phyloP scores from a whole-genome alignment of 768 basidiomycete species.

The Candolleomyces eurysporus region DNA sequence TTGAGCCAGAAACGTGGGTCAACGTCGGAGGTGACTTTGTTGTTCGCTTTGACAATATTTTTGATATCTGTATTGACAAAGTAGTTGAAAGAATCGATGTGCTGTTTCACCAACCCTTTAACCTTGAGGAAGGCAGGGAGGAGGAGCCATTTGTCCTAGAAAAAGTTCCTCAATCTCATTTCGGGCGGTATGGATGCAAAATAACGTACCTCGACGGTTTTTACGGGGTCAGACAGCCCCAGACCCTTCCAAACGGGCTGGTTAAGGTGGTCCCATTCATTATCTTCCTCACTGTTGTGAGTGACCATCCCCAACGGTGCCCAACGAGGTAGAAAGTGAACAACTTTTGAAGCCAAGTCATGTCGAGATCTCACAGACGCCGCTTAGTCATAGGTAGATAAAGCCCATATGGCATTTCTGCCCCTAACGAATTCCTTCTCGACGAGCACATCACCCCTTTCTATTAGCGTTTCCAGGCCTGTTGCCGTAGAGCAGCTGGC shows the following conservation, averaged over 20 bases:
- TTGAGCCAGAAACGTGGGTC: constrained; percentile 97
- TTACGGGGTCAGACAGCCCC: constrained; percentile 85
- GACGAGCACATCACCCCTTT: background rate
- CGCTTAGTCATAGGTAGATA: background rate
- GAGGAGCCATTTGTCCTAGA: constrained; percentile 96
- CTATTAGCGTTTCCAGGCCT: too few relatives aligned
- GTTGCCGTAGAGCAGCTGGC: too few relatives aligned
- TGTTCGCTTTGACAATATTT: constrained; percentile 92
- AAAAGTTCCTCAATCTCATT: constrained; percentile 2
- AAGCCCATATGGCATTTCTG: background rate
- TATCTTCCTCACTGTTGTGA: constrained; percentile 20
- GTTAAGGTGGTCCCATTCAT: constrained; percentile 59
- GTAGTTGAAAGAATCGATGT: constrained; percentile 98
- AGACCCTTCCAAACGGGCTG: constrained; percentile 70
- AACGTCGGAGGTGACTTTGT: constrained; percentile 93
- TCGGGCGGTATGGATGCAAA: background rate
- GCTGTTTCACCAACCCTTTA: constrained; percentile 98
- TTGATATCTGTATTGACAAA: constrained; percentile 97
- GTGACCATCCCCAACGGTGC: background rate
- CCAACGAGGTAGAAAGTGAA: background rate
- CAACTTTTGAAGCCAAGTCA: background rate
- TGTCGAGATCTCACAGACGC: background rate
- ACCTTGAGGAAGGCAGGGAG: constrained; percentile 95
- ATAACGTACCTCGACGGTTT: constrained; percentile 76
- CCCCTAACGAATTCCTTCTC: background rate